Evolutionary conservation across 75 land plant genomes (phyloP).

Genomic region (Cunninghamia lanceolata): DNA sequence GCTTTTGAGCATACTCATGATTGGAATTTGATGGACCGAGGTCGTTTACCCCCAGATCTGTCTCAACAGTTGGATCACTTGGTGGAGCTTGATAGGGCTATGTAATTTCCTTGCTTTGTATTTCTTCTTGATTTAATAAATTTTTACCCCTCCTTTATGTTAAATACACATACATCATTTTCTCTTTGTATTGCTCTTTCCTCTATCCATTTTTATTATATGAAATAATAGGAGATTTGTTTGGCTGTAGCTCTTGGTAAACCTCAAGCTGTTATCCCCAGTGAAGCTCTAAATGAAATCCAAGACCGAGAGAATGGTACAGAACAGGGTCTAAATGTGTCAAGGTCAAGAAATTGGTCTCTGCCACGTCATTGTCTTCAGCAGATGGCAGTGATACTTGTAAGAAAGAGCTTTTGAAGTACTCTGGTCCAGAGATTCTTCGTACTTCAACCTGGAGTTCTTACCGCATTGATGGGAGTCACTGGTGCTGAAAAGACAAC

Average conservation of each 20-base stretch:
- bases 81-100: too few species aligned
- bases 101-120: too few species aligned
- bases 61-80: too few species aligned
- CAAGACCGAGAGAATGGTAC: slow-evolving; percentile 33
- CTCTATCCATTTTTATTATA: background rate
- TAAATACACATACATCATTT: background rate
- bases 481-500: slow-evolving; percentile 95
- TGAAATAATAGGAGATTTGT: slow-evolving; percentile 5
- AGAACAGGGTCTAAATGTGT: slow-evolving; percentile 9
- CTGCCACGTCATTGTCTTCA: slow-evolving; percentile 28
- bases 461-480: slow-evolving; percentile 84
- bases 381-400: slow-evolving; percentile 45
- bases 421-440: background rate
- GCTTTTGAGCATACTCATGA: too few species aligned
- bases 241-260: slow-evolving; percentile 60
- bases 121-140: too few species aligned
- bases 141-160: too few species aligned
- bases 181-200: background rate
- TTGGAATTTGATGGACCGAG: too few species aligned
- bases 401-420: slow-evolving; percentile 15
- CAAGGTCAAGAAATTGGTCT: slow-evolving; percentile 8
- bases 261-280: slow-evolving; percentile 72
- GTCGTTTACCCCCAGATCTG: too few species aligned
- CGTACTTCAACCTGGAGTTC: slow-evolving; percentile 42
- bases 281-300: slow-evolving; percentile 55